Conservation (phyloP, 768 basidiomycete species). For the Hygrocybe coccinea region DNA sequence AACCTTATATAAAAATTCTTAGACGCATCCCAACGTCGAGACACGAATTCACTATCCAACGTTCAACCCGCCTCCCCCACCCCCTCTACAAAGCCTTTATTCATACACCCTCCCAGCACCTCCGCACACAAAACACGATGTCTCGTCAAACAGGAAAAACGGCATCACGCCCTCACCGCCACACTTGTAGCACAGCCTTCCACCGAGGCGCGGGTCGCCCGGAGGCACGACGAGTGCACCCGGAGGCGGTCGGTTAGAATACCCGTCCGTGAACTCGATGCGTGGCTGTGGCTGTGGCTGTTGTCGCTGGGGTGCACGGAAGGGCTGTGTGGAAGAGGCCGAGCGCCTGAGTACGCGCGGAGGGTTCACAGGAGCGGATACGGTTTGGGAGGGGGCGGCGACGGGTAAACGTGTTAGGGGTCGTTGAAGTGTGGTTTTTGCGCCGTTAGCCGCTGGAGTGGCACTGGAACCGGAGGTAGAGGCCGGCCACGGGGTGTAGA, state of each 20-base stretch:
- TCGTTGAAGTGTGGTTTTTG: constrained; percentile 31
- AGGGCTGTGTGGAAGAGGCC: neutral
- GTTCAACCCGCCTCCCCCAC: too few species aligned
- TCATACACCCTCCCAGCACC: constrained; percentile 58
- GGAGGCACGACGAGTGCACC: constrained; percentile 49
- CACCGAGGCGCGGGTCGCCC: constrained; percentile 70
- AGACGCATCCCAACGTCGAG: too few species aligned
- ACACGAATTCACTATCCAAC: too few species aligned
- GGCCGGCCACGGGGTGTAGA: constrained; percentile 42
- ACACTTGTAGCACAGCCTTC: constrained; percentile 60
- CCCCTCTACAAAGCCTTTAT: too few species aligned
- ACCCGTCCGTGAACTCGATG: neutral
- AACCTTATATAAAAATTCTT: too few species aligned
- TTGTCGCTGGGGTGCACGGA: neutral
- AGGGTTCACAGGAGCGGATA: constrained; percentile 9
- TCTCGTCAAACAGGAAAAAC: constrained; percentile 51
- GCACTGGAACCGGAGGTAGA: neutral
- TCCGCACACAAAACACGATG: constrained; percentile 52
- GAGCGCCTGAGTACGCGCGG: constrained; percentile 15
- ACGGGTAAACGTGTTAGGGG: constrained; percentile 32
- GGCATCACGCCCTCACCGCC: constrained; percentile 50
- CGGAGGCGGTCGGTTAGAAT: constrained; percentile 21
- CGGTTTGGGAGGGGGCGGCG: constrained; percentile 16
- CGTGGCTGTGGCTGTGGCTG: constrained; percentile 2
- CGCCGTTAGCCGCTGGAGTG: too few species aligned